phyloP scores from a whole-genome alignment of 768 basidiomycete genomes.

The Lactifluus hygrophoroides region DNA sequence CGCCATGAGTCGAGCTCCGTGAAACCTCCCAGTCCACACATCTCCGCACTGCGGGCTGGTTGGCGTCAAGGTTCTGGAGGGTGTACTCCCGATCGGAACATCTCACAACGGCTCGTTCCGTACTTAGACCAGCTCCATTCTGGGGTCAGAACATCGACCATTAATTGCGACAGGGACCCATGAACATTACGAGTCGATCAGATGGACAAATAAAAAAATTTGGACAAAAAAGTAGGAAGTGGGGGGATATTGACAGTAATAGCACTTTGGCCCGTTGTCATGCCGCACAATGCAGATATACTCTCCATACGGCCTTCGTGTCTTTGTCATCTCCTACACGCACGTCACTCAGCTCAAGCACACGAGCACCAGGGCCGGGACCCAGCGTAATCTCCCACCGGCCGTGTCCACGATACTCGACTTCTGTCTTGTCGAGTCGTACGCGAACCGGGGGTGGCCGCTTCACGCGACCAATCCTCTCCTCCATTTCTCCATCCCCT shows the following conservation, averaged over 20 bases:
- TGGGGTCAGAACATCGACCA: background rate
- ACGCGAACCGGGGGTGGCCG: conserved; percentile 34
- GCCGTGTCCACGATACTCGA: conserved; percentile 39
- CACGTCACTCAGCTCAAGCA: conserved; percentile 56
- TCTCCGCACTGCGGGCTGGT: too few relatives aligned
- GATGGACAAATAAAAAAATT: background rate
- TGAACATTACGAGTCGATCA: background rate
- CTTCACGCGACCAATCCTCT: conserved; percentile 21
- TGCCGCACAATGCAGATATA: conserved; percentile 7
- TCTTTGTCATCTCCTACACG: background rate
- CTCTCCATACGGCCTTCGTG: conserved; percentile 12
- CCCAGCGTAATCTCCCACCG: conserved; percentile 56
- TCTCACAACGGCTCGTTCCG: too few relatives aligned
- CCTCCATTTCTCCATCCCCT: conserved; percentile 21
- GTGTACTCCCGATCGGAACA: too few relatives aligned
- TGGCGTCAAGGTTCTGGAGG: too few relatives aligned
- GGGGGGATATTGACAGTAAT: background rate
- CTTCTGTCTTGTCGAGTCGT: conserved; percentile 46
- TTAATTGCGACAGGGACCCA: background rate
- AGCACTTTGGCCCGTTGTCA: background rate
- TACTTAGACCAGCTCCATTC: background rate
- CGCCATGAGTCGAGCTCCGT: too few relatives aligned
- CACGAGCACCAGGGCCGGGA: conserved; percentile 39
- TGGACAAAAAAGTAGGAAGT: background rate
- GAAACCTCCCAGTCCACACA: too few relatives aligned